Evolutionary conservation across 306 rosid species (phyloP).

Genomic region (Cucumis sativus): DNA sequence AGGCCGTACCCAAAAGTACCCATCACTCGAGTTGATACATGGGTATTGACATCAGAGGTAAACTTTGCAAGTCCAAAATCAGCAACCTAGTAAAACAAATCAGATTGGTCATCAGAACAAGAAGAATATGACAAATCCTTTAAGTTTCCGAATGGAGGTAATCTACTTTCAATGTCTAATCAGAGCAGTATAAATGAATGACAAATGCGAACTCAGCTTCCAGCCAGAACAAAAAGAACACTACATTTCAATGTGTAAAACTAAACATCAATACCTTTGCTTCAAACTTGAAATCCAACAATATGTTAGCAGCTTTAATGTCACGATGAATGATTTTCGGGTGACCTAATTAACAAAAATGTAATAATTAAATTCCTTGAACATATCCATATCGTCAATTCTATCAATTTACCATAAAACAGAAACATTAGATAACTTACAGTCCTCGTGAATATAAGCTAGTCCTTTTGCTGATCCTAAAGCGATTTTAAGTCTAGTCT

Average conservation of each 20-base stretch:
- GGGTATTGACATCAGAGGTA: slow-evolving; percentile 71
- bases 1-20: slow-evolving; percentile 85
- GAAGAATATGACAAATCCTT: neutral
- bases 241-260: neutral
- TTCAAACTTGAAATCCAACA: slow-evolving; percentile 83
- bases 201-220: neutral
- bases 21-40: slow-evolving; percentile 96
- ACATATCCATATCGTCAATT: neutral
- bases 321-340: slow-evolving; percentile 98
- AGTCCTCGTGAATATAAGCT: slow-evolving; percentile 95
- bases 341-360: slow-evolving; percentile 42
- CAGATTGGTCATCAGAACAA: neutral
- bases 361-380: neutral
- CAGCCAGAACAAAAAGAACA: neutral
- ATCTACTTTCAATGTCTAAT: neutral
- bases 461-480: slow-evolving; percentile 93
- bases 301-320: slow-evolving; percentile 84
- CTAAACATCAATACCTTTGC: slow-evolving; percentile 42
- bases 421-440: slow-evolving; percentile 32
- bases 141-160: neutral
- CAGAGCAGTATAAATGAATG: neutral
- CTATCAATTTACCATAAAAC: neutral
- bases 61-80: slow-evolving; percentile 95
- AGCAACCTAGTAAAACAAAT: slow-evolving; percentile 50
- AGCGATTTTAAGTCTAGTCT: slow-evolving; percentile 67